Evolutionary conservation across 768 basidiomycete genomes (phyloP).

Genomic region (Butyriboletus loyo): DNA sequence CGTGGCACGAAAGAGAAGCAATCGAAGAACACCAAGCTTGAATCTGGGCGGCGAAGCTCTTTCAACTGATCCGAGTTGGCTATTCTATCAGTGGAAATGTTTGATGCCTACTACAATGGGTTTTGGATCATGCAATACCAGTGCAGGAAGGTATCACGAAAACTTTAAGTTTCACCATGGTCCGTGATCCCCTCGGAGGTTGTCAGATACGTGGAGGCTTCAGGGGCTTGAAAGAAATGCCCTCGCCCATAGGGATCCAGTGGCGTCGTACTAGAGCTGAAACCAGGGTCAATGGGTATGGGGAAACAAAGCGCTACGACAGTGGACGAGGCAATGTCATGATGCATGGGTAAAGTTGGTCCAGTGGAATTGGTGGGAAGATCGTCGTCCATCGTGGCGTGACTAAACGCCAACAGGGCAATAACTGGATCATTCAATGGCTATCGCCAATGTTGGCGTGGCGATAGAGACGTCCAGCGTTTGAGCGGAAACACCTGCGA

Average conservation of each 20-base stretch:
- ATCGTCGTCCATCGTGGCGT: not conserved
- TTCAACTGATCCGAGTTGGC: not conserved
- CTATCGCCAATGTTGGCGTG: not conserved
- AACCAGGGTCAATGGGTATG: not conserved
- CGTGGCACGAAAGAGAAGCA: too few relatives aligned
- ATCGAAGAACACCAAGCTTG: too few relatives aligned
- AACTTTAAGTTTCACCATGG: not conserved
- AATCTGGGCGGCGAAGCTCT: not conserved
- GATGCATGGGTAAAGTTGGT: not conserved
- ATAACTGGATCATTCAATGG: not conserved
- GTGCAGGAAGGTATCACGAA: not conserved
- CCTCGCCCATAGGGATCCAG: not conserved
- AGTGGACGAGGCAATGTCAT: not conserved
- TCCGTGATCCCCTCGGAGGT: not conserved
- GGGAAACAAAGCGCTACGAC: not conserved
- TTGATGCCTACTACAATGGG: not conserved
- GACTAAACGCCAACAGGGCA: not conserved
- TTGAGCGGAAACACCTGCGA: not conserved
- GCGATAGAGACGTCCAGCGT: not conserved
- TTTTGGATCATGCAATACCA: not conserved
- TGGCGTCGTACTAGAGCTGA: not conserved
- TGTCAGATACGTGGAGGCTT: not conserved
- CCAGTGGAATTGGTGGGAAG: not conserved
- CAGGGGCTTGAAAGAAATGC: not conserved
- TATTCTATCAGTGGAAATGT: not conserved